Base-by-base conservation (phyloP, 352 stramenopile genomes). In the Phytophthora cajani region DNA sequence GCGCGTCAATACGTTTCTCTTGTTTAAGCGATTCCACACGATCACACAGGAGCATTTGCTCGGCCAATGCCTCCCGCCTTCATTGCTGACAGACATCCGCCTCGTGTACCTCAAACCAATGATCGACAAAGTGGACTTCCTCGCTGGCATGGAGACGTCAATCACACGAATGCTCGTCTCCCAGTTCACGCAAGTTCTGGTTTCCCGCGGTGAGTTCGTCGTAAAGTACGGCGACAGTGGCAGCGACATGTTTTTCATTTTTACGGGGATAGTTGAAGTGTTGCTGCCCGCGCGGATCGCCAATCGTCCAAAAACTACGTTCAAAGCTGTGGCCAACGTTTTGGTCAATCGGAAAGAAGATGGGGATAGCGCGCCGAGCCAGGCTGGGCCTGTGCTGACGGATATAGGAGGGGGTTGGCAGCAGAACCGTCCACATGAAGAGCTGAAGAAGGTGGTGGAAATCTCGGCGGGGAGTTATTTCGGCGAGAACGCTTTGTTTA, bases 201-300 rank as follows among this genome's bases (percentile, higher is more conserved):
- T 82, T 8, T 69, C 78, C 17, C 72, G 76, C 14, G 78, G 79
- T 27, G 74, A 91, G 50, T 88, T 80, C 36, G 79, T 80, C 14
- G 46, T 52, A 19, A 30, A 30, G 14, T 52, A 30, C 19, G 75
- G 77, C 7, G 81, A 92, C 52, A 60, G 84, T 59, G 80, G 82
- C 2, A 81, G 73, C 21, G 82, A 90, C 54, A 92, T 92, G 80
- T 90, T 75, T 58, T 90, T 92, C 50, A 79, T 92, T 7, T 90
- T 88, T 33, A 82, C 80, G 2, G 81, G 84, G 5, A 57, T 81
- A 6, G 53, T 92, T 4, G 69, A 80, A 11, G 72, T 75, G 6
- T 47, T 89, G n/a, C 9, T 86, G 2, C 74, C 75, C 9, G 63
- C 60, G 0, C 64, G 19, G 19, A 30, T 53, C 10, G 46, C 46